Evolutionary conservation across 768 basidiomycete genomes (phyloP).

Genomic region (Tulasnella sp.): DNA sequence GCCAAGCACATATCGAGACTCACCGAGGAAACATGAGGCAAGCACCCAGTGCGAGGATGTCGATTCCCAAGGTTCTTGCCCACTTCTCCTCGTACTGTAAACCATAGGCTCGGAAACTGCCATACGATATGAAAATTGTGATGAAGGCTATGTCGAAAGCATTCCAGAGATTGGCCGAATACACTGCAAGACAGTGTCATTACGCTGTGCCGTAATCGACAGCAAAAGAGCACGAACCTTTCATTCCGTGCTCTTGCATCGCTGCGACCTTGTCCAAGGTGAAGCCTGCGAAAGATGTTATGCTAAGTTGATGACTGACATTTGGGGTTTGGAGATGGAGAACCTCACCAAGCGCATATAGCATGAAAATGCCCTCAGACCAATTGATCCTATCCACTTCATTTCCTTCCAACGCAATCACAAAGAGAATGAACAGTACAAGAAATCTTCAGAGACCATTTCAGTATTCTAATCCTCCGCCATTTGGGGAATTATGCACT

Average conservation of each 20-base stretch:
- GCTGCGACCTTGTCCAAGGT: conserved; percentile 90
- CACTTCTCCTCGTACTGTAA: conserved; percentile 63
- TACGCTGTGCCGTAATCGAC: background rate
- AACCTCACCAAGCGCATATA: conserved; percentile 49
- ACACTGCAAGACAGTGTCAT: conserved; percentile 36
- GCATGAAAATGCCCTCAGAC: conserved; percentile 75
- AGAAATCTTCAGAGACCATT: conserved; percentile 60
- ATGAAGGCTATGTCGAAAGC: conserved; percentile 94
- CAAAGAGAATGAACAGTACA: conserved; percentile 74
- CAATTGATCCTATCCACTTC: conserved; percentile 63
- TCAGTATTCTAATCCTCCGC: background rate
- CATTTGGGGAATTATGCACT: conserved; percentile 27
- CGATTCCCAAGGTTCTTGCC: conserved; percentile 73
- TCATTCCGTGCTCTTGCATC: conserved; percentile 94
- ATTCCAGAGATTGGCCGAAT: conserved; percentile 57
- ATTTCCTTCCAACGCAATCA: conserved; percentile 77
- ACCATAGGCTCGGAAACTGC: conserved; percentile 76
- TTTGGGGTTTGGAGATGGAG: background rate
- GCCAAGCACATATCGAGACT: background rate
- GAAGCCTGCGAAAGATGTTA: conserved; percentile 60
- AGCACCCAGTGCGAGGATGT: conserved; percentile 86
- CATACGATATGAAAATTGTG: conserved; percentile 76
- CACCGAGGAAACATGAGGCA: conserved; percentile 88
- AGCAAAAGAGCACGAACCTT: conserved; percentile 53
- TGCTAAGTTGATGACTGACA: conserved; percentile 47